These are phyloP conservation scores for Nicotiana rustica DNA, from an alignment of 305 asterid species.

Conservation along the genomic window DNA sequence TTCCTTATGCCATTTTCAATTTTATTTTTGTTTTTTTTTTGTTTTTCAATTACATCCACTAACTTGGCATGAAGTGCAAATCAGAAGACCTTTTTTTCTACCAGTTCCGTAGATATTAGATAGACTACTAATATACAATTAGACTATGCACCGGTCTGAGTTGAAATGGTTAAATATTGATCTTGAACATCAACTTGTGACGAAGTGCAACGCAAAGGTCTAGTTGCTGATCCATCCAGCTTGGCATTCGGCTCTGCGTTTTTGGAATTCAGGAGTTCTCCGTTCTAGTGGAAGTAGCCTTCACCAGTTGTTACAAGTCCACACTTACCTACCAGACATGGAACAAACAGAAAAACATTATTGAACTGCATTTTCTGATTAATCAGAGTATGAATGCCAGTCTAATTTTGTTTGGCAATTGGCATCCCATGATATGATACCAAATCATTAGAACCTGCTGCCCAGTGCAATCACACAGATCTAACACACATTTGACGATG, in stretches of 20 bases:
- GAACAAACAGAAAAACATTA: background rate
- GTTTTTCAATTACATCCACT: background rate
- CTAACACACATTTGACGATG: background rate
- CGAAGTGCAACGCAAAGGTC: background rate
- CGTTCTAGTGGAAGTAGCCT: background rate
- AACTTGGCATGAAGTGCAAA: background rate
- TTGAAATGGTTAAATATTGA: slow-evolving; percentile 12
- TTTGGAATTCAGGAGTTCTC: background rate
- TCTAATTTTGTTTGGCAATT: slow-evolving; percentile 12
- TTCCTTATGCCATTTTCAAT: background rate
- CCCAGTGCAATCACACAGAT: slow-evolving; percentile 15
- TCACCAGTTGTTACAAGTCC: background rate
- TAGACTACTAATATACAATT: background rate
- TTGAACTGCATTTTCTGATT: slow-evolving; percentile 24
- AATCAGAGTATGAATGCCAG: slow-evolving; percentile 14
- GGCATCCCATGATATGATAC: background rate
- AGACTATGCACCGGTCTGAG: background rate
- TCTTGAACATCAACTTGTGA: background rate
- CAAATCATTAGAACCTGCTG: slow-evolving; percentile 31
- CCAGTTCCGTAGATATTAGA: background rate
- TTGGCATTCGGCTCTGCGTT: background rate
- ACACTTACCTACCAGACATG: background rate
- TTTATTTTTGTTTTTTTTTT: background rate
- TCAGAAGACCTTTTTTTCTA: background rate
- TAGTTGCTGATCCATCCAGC: background rate